Conservation (phyloP, 2,329 filamentous ascomycete species). For the Neonectria magnoliae region DNA sequence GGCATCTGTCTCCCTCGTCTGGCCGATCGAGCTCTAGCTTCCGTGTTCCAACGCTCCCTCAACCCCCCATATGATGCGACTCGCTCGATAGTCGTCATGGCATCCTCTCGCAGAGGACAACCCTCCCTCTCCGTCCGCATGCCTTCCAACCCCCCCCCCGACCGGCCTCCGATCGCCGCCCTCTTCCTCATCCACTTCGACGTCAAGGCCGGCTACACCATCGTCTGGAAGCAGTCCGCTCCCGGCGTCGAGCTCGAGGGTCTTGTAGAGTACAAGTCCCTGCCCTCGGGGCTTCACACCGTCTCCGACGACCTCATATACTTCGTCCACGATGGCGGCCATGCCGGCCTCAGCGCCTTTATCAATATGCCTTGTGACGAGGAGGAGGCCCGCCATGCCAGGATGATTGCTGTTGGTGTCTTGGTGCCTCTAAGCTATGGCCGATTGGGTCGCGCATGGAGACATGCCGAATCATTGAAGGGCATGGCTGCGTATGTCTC, state of each 20-base stretch:
- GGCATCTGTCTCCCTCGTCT: not conserved
- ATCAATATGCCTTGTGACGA: constrained; percentile 84
- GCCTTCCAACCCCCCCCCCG: constrained; percentile 42
- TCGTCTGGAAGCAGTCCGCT: constrained; percentile 84
- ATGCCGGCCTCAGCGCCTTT: constrained; percentile 92
- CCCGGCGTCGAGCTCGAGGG: constrained; percentile 81
- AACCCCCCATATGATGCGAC: constrained; percentile 41
- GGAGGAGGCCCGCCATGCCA: constrained; percentile 81
- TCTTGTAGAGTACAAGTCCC: constrained; percentile 93
- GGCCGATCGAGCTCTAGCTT: not conserved
- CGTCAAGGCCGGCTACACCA: constrained; percentile 89
- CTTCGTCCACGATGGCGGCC: constrained; percentile 83
- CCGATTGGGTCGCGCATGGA: constrained; percentile 87
- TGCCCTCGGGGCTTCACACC: constrained; percentile 92
- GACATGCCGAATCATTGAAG: constrained; percentile 81
- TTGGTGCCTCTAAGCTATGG: constrained; percentile 88
- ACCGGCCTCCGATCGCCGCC: constrained; percentile 67
- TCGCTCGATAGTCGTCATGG: constrained; percentile 48
- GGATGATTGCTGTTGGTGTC: constrained; percentile 91
- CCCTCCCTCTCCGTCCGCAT: constrained; percentile 53
- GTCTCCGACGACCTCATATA: constrained; percentile 91
- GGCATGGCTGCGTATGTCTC: constrained; percentile 74
- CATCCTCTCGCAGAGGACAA: constrained; percentile 52
- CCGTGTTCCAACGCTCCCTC: not conserved
- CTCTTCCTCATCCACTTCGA: constrained; percentile 93